Conservation (phyloP, 2,329 filamentous ascomycete species). For the Didymella segeticola region DNA sequence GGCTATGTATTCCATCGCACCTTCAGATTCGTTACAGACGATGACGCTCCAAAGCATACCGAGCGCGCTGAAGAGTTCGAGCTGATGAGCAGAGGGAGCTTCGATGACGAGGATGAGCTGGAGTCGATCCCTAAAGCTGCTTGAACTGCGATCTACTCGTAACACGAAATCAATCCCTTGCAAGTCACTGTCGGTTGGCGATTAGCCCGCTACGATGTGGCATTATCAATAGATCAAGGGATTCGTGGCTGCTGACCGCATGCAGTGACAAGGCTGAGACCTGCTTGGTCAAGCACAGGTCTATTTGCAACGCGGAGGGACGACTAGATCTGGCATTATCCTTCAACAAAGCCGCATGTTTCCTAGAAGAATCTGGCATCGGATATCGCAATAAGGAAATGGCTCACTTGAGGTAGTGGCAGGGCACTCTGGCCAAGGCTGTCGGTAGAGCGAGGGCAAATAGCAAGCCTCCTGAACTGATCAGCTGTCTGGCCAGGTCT, state of each 20-base stretch:
- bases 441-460: neutral
- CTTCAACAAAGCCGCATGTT: neutral
- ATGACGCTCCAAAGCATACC: neutral
- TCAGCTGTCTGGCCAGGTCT: no score
- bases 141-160: neutral
- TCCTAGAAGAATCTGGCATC: neutral
- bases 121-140: neutral
- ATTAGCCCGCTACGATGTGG: no score
- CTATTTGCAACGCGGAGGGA: neutral
- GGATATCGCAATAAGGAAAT: neutral
- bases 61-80: slow-evolving; percentile 26
- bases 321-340: neutral
- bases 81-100: slow-evolving; percentile 7
- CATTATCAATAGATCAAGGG: neutral
- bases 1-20: slow-evolving; percentile 62
- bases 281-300: neutral
- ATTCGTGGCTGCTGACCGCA: neutral
- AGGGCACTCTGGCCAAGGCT: neutral
- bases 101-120: neutral
- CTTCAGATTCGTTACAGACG: slow-evolving; percentile 47
- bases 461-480: neutral
- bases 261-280: neutral
- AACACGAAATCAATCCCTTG: no score
- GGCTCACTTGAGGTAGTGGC: neutral
- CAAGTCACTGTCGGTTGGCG: neutral